Conservation (phyloP, 1,139 yeast species). For the Meyerozyma smithsonii region DNA sequence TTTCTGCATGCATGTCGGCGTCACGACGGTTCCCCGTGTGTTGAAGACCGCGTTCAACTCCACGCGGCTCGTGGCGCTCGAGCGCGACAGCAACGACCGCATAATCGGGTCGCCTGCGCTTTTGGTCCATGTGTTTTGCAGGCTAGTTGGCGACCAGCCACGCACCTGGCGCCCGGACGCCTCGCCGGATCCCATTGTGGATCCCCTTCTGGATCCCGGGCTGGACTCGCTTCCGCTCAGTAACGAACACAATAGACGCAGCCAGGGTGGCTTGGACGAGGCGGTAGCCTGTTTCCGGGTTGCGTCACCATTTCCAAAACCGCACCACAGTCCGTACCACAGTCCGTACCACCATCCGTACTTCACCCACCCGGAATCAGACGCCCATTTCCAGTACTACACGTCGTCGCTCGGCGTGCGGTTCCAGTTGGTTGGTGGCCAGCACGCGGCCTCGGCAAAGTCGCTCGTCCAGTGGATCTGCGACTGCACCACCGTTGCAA, state of each 20-base stretch:
- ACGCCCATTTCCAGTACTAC: constrained; percentile 75
- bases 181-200: constrained; percentile 19
- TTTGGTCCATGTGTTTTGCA: constrained; percentile 58
- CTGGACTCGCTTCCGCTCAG: too few species aligned
- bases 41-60: constrained; percentile 58
- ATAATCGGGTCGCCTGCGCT: constrained; percentile 62
- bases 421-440: constrained; percentile 41
- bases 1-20: constrained; percentile 56
- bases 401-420: constrained; percentile 66
- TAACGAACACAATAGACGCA: too few species aligned
- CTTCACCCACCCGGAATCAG: constrained; percentile 87
- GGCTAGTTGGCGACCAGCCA: constrained; percentile 62
- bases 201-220: not conserved
- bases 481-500: constrained; percentile 78
- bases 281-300: not conserved
- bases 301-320: not conserved
- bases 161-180: constrained; percentile 63
- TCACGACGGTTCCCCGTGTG: constrained; percentile 43
- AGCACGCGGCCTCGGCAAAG: constrained; percentile 64
- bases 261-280: not conserved
- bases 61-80: constrained; percentile 66
- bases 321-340: constrained; percentile 2
- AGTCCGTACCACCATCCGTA: constrained; percentile 76
- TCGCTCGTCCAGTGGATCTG: constrained; percentile 81
- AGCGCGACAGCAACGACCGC: constrained; percentile 61